Conservation (phyloP, 345 rosid species). For the Euphorbia peplus region DNA sequence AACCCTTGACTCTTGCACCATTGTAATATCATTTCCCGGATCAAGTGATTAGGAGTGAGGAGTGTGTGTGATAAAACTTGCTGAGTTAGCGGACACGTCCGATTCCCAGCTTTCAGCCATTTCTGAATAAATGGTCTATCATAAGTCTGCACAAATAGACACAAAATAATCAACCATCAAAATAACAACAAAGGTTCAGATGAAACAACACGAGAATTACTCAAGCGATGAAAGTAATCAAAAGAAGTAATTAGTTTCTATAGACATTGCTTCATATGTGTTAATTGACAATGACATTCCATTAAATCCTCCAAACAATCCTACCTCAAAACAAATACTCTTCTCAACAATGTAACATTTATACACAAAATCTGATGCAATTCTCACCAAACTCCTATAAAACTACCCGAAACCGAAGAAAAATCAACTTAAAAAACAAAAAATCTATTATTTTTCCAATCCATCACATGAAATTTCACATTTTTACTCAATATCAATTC, state of each 20-base stretch:
- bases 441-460: neutral
- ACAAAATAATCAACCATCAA: constrained; percentile 1
- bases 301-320: neutral
- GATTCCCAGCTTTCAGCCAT: constrained; percentile 77
- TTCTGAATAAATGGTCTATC: constrained; percentile 76
- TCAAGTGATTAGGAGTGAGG: constrained; percentile 67
- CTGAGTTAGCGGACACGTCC: constrained; percentile 81
- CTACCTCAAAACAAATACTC: neutral
- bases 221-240: neutral
- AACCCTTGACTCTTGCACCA: constrained; percentile 73
- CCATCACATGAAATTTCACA: neutral
- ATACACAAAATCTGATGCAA: neutral
- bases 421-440: too few relatives aligned
- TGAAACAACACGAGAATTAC: neutral
- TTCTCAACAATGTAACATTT: neutral
- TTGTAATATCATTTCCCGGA: constrained; percentile 71
- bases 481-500: neutral
- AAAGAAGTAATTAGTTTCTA: too few relatives aligned
- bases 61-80: constrained; percentile 75
- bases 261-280: neutral
- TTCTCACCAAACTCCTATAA: neutral
- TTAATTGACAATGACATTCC: neutral
- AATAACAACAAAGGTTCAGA: neutral
- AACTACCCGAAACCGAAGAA: neutral
- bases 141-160: constrained; percentile 59